Percentiles rank a stretch among this genome's conserved stretches.
Evolutionary conservation across 1,284 basidiomycete genomes (phyloP).

Genomic region (Phellopilus nigrolimitatus): DNA sequence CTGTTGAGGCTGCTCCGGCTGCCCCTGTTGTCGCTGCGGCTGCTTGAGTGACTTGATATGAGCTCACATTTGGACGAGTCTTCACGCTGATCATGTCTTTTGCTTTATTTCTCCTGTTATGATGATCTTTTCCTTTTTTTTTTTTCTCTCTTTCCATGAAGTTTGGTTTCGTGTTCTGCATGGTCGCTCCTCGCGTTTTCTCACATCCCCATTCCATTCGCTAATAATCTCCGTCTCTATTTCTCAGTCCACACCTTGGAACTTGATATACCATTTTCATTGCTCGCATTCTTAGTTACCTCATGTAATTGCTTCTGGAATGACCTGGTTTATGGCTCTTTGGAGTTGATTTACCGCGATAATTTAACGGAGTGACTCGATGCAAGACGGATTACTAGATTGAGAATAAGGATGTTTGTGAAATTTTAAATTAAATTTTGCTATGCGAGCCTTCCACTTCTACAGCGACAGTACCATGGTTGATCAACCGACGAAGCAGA

Average conservation of each 20-base stretch:
- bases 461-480: conserved; percentile 35
- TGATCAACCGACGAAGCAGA: conserved; percentile 67
- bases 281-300: conserved; percentile 16
- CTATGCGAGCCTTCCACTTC: background rate
- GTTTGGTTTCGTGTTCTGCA: conserved; percentile 16
- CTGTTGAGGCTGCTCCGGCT: conserved; percentile 31
- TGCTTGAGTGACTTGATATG: conserved; percentile 19
- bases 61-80: conserved; percentile 6
- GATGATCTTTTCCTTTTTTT: conserved; percentile 44
- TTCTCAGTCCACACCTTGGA: conserved; percentile 17
- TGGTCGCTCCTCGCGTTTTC: conserved; percentile 22
- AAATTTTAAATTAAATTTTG: background rate
- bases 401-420: background rate
- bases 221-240: conserved; percentile 19
- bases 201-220: conserved; percentile 14
- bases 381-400: too few species aligned
- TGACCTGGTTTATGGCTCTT: conserved; percentile 5
- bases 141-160: conserved; percentile 37
- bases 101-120: conserved; percentile 27
- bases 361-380: too few species aligned
- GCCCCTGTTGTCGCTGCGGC: conserved; percentile 32
- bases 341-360: too few species aligned
- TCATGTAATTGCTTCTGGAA: conserved; percentile 18
- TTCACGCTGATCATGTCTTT: conserved; percentile 22
- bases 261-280: conserved; percentile 20